Evolutionary conservation across 2,329 filamentous ascomycete genomes (phyloP).

Genomic region (Aspergillus tanneri): DNA sequence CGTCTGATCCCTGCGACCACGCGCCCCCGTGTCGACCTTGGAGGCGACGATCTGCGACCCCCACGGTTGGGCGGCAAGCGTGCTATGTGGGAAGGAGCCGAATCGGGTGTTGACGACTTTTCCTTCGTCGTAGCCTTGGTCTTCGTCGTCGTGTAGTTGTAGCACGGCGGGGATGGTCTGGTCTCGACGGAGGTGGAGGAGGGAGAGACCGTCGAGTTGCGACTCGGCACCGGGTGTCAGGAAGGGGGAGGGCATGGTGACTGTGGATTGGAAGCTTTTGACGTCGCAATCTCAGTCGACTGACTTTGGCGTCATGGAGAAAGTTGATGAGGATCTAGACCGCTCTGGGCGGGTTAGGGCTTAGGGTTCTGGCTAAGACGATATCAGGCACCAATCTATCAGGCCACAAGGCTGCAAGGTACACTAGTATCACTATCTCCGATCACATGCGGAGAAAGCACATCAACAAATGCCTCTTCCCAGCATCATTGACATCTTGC

Average conservation of each 20-base stretch:
- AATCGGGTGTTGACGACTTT: conserved; percentile 88
- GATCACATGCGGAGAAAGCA: conserved; percentile 8
- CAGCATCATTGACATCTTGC: neutral
- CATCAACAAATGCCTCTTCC: conserved; percentile 5
- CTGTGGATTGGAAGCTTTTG: neutral
- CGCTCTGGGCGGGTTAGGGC: conserved; percentile 3
- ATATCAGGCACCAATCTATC: neutral
- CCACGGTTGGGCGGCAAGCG: conserved; percentile 77
- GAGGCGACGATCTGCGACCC: conserved; percentile 89
- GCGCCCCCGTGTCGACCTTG: conserved; percentile 85
- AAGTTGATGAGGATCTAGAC: conserved; percentile 1
- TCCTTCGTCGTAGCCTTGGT: conserved; percentile 72
- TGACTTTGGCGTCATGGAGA: neutral
- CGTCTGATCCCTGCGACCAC: conserved; percentile 73
- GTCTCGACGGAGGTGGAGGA: conserved; percentile 87
- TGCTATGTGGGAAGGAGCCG: conserved; percentile 82
- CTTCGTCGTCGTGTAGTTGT: conserved; percentile 58
- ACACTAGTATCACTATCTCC: too few relatives aligned
- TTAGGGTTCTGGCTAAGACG: conserved; percentile 1
- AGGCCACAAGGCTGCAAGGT: neutral
- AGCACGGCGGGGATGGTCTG: conserved; percentile 75
- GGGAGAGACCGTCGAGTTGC: conserved; percentile 66
- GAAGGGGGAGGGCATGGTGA: conserved; percentile 66
- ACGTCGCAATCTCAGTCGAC: too few relatives aligned
- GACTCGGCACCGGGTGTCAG: conserved; percentile 67